Evolutionary conservation across 257 asterid species (phyloP).

Genomic region (Sherardia arvensis): DNA sequence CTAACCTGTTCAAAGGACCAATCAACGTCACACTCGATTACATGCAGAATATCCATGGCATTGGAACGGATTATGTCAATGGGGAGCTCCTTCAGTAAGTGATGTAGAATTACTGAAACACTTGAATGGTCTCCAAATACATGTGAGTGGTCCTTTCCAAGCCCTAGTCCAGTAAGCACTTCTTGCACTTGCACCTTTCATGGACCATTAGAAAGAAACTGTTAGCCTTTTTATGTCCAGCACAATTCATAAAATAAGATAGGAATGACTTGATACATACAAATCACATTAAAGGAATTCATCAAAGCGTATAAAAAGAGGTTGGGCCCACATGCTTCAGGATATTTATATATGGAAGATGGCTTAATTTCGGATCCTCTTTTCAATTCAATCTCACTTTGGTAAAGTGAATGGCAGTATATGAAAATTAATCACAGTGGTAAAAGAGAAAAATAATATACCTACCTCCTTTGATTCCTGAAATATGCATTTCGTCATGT

Average conservation of each 20-base stretch:
- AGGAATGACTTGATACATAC: neutral
- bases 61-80: conserved; percentile 38
- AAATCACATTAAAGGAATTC: neutral
- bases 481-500: conserved; percentile 49
- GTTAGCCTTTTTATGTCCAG: conserved; percentile 1
- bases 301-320: neutral
- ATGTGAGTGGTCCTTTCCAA: conserved; percentile 39
- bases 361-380: neutral
- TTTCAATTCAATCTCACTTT: neutral
- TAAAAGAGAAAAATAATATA: conserved; percentile 9
- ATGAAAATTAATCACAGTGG: neutral
- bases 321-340: neutral
- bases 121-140: conserved; percentile 41
- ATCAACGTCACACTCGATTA: conserved; percentile 51
- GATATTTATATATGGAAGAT: neutral
- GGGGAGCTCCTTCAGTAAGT: conserved; percentile 73
- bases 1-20: conserved; percentile 64
- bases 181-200: conserved; percentile 35
- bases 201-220: neutral
- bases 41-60: conserved; percentile 58
- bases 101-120: conserved; percentile 57
- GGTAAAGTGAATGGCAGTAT: conserved; percentile 7
- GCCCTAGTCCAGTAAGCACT: conserved; percentile 58
- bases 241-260: neutral
- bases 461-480: conserved; percentile 60